phyloP scores from a whole-genome alignment of 306 rosid genomes.

The Macrotyloma uniflorum region DNA sequence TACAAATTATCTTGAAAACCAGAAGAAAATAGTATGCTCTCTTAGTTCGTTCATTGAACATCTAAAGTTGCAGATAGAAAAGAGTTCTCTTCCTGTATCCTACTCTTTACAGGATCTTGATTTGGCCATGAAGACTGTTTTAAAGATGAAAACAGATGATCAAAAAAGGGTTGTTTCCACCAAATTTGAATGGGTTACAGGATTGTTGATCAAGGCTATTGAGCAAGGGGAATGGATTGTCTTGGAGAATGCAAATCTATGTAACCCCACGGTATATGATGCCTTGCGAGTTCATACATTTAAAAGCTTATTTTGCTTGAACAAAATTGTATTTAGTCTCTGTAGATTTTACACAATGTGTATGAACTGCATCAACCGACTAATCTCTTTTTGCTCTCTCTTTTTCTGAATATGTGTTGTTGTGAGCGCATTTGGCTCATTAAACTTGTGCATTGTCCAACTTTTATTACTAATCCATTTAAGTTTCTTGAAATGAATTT shows the following conservation, averaged over 20 bases:
- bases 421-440: not conserved
- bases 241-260: constrained; percentile 90
- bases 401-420: not conserved
- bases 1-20: constrained; percentile 46
- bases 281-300: constrained; percentile 10
- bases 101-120: constrained; percentile 61
- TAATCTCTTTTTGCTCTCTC: not conserved
- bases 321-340: not conserved
- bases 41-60: constrained; percentile 60
- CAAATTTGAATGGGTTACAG: constrained; percentile 93
- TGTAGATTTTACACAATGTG: not conserved
- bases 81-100: constrained; percentile 40
- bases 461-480: not conserved
- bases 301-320: not conserved
- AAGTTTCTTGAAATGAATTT: not conserved
- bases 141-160: constrained; percentile 63
- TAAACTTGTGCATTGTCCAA: not conserved
- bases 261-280: constrained; percentile 84
- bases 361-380: not conserved
- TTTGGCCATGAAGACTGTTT: constrained; percentile 51
- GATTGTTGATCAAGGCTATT: constrained; percentile 77
- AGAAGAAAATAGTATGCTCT: constrained; percentile 53
- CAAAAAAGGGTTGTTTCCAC: constrained; percentile 54
- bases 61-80: constrained; percentile 49
- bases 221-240: constrained; percentile 96